phyloP scores from a whole-genome alignment of 2,329 filamentous ascomycete genomes.

The Penicillium sp. region DNA sequence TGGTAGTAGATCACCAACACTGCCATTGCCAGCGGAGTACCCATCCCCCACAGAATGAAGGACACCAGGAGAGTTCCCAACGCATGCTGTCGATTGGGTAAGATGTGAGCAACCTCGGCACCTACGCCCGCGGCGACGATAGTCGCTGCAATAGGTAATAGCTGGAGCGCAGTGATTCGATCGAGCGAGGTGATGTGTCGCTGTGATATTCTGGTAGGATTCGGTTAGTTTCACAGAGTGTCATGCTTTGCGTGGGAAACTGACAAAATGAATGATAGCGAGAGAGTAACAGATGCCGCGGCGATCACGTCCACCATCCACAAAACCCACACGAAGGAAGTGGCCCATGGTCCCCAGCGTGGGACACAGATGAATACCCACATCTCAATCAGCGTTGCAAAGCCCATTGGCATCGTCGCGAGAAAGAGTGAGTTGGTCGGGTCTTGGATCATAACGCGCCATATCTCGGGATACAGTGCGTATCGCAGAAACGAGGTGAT shows the following conservation, averaged over 20 bases:
- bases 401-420: slow-evolving; percentile 62
- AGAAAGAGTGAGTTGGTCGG: slow-evolving; percentile 64
- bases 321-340: slow-evolving; percentile 46
- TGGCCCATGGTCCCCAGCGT: slow-evolving; percentile 55
- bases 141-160: slow-evolving; percentile 65
- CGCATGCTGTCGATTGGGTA: slow-evolving; percentile 55
- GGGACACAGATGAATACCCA: slow-evolving; percentile 57
- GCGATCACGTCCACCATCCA: slow-evolving; percentile 52
- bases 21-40: slow-evolving; percentile 58
- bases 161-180: slow-evolving; percentile 62
- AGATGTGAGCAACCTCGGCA: slow-evolving; percentile 59
- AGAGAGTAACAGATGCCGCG: slow-evolving; percentile 40
- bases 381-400: slow-evolving; percentile 64
- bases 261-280: slow-evolving; percentile 58
- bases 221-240: neutral
- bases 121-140: slow-evolving; percentile 65
- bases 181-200: slow-evolving; percentile 42
- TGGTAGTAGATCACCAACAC: slow-evolving; percentile 68
- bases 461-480: slow-evolving; percentile 60
- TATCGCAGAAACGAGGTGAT: slow-evolving; percentile 59
- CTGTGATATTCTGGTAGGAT: slow-evolving; percentile 33
- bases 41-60: slow-evolving; percentile 68
- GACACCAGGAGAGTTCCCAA: slow-evolving; percentile 61
- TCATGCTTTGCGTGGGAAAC: slow-evolving; percentile 13
- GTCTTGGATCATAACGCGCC: slow-evolving; percentile 62